Conservation (phyloP, 2,329 filamentous ascomycete species). For the Alternaria solani region DNA sequence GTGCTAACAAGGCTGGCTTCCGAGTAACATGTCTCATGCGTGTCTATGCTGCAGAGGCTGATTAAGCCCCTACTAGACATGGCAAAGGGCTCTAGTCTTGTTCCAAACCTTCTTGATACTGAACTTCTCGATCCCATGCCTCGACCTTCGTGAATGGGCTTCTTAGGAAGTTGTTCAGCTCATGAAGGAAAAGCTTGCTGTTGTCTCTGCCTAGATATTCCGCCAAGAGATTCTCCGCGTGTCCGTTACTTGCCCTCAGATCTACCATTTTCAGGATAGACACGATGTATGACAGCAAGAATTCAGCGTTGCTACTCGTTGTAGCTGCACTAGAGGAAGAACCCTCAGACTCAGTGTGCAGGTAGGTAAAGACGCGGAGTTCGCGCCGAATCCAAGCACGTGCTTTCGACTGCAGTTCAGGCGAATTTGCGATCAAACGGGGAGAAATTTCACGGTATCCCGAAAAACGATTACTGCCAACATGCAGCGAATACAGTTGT, state of each 20-base stretch:
- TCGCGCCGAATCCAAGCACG: constrained; percentile 85
- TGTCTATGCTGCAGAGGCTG: background rate
- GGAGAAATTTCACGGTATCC: constrained; percentile 78
- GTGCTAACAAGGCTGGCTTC: background rate
- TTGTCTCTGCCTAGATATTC: constrained; percentile 81
- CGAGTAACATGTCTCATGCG: background rate
- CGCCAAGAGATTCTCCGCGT: constrained; percentile 78
- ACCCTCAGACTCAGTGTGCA: constrained; percentile 56
- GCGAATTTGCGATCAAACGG: constrained; percentile 67
- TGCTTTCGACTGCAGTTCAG: constrained; percentile 76
- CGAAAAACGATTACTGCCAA: constrained; percentile 82
- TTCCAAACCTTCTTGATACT: constrained; percentile 62
- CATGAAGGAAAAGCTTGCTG: constrained; percentile 81
- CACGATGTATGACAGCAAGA: constrained; percentile 84
- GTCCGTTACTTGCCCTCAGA: constrained; percentile 77
- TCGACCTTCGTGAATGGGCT: constrained; percentile 77
- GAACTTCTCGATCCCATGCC: constrained; percentile 82
- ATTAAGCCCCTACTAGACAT: background rate
- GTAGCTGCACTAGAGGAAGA: constrained; percentile 28
- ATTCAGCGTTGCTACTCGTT: constrained; percentile 75
- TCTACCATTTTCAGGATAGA: constrained; percentile 85
- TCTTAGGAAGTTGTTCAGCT: constrained; percentile 80
- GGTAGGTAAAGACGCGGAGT: constrained; percentile 80
- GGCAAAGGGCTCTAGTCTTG: background rate
- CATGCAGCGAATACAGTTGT: constrained; percentile 77